Evolutionary conservation across 257 asterid species (phyloP), one percentile per base, ranked within the genome.

Genomic region (Capsicum baccatum): DNA sequence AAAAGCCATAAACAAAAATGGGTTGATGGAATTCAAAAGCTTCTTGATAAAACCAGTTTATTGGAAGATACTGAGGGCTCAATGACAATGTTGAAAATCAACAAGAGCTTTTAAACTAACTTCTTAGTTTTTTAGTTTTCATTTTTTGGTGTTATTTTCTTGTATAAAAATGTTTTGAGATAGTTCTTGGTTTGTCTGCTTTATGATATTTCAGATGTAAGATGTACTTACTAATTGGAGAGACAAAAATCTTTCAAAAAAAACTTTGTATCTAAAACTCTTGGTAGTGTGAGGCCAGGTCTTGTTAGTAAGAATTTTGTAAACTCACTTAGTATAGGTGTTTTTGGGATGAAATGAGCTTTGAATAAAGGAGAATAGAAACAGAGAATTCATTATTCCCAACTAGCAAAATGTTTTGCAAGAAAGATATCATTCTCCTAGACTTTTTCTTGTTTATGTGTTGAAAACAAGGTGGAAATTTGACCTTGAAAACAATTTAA

Each of bases 1-100:
- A 92, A 86, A 88, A 83, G 85, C 83, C 92, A 92, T 57, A 91
- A 89, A 73, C 94, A 95, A 88, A 92, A 89, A 84, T 94, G 99
- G 98, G 92, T 93, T 80, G 88, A 85, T 50, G 94, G 93, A 81
- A 92, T 95, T 82, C 92, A 86, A 70, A 88, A 87, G 58, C 92
- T 92, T 79, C 85, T 94, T 6, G 82, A 81, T 52, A 87, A 89
- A 66, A 83, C 88, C 83, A 90, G 84, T 69, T 89, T 84, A 83
- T 52, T 85, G 57, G 92, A 94, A 85, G 95, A 92, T 76, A 90
- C 91, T 16, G 86, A 92, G 76, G 73, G 88, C 70, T 88, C 94
- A 68, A 83, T 87, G 63, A 89, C 92, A 83, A 86, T 86, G 88
- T 85, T 91, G 83, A 87, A 70, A 85, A 88, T 91, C 78, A 91